A percentile compares a stretch with the other conserved stretches of the same genome.
Evolutionary conservation across 495 filamentous ascomycete genomes (phyloP).

Genomic region (Aspergillus sclerotioniger): DNA sequence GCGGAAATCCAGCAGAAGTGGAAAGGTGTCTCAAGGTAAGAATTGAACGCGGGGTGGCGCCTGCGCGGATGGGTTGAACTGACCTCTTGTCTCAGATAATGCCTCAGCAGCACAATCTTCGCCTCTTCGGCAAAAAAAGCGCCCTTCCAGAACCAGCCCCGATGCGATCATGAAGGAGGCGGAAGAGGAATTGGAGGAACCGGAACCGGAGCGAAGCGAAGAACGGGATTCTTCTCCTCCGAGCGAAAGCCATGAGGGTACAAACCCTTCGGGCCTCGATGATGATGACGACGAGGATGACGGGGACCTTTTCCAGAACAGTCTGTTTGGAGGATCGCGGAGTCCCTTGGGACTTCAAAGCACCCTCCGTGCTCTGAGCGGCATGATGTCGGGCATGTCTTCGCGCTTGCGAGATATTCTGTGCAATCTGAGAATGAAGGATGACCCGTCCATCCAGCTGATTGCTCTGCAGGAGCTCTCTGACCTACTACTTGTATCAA

Average conservation of each 20-base stretch:
- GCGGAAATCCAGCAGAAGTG: constrained; percentile 64
- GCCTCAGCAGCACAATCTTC: constrained; percentile 34
- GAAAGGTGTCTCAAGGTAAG: constrained; percentile 31
- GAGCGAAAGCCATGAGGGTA: constrained; percentile 61
- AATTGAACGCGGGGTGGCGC: background rate
- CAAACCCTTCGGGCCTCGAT: constrained; percentile 50
- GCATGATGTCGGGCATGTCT: constrained; percentile 85
- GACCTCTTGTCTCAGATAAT: constrained; percentile 25
- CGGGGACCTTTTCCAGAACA: constrained; percentile 73
- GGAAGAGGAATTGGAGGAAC: constrained; percentile 40
- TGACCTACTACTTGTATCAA: constrained; percentile 88
- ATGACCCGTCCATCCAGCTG: constrained; percentile 83
- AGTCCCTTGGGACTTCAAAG: constrained; percentile 68
- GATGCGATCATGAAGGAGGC: constrained; percentile 53
- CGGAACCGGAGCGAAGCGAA: constrained; percentile 37
- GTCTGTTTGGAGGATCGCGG: constrained; percentile 69
- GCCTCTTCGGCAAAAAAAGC: constrained; percentile 54
- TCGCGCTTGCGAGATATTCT: constrained; percentile 80
- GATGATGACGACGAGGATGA: constrained; percentile 77
- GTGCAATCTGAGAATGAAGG: constrained; percentile 78
- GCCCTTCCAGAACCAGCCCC: constrained; percentile 49
- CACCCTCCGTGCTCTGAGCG: constrained; percentile 80
- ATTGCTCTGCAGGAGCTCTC: constrained; percentile 93
- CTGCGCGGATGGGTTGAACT: background rate
- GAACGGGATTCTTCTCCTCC: constrained; percentile 42